A percentile compares a stretch with the other conserved stretches of the same genome.
Evolutionary conservation across 2,329 filamentous ascomycete species (phyloP).

Genomic region (Hysterium pulicare): DNA sequence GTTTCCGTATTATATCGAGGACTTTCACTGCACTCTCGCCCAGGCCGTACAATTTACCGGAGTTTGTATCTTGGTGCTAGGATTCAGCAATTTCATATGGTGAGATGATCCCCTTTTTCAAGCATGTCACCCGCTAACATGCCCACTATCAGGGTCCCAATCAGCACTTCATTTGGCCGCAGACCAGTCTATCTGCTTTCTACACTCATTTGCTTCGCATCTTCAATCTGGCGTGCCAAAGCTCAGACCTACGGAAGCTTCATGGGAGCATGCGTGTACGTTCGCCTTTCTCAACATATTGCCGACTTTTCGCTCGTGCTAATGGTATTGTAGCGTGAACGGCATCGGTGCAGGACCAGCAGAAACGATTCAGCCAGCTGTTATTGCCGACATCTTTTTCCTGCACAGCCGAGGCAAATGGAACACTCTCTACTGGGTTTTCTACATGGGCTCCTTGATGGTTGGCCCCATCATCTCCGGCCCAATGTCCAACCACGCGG

Average conservation of each 20-base stretch:
- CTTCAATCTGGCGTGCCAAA: conserved; percentile 56
- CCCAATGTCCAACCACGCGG: conserved; percentile 56
- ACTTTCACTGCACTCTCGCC: conserved; percentile 52
- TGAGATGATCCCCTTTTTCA: conserved; percentile 23
- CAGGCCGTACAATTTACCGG: conserved; percentile 57
- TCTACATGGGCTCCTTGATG: conserved; percentile 53
- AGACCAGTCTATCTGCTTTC: conserved; percentile 54
- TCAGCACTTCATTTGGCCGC: conserved; percentile 54
- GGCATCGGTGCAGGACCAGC: conserved; percentile 61
- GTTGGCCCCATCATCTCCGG: conserved; percentile 58
- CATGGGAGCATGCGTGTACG: conserved; percentile 56
- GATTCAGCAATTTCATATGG: conserved; percentile 61
- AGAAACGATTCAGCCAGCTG: conserved; percentile 60
- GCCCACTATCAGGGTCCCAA: conserved; percentile 46
- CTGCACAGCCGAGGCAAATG: conserved; percentile 62
- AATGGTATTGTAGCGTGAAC: conserved; percentile 43
- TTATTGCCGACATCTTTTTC: conserved; percentile 65
- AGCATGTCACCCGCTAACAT: background rate
- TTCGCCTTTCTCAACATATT: too few relatives aligned
- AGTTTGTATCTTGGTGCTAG: conserved; percentile 54
- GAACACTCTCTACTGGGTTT: conserved; percentile 59
- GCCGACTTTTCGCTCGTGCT: background rate
- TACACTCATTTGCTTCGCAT: conserved; percentile 51
- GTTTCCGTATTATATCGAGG: conserved; percentile 57
- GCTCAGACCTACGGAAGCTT: conserved; percentile 59